These are phyloP conservation scores for Theileria parva DNA, from an alignment of 169 alveolate genomes.

Conservation along the genomic window DNA sequence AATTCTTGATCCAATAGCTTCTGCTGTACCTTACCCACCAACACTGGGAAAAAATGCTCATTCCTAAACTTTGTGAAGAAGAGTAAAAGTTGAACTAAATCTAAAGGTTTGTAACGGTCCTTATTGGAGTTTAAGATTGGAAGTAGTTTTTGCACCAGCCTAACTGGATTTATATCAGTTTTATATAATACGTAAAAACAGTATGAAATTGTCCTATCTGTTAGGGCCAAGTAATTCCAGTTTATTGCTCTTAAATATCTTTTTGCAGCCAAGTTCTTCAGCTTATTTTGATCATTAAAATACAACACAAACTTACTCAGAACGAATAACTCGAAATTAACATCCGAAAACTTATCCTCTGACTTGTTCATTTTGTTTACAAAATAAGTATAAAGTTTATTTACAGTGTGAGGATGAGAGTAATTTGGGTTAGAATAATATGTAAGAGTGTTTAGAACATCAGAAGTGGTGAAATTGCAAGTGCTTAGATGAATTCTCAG, in stretches of 20 bases:
- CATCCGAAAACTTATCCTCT: not conserved
- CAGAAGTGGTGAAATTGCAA: not conserved
- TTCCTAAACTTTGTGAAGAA: slow-evolving; percentile 2
- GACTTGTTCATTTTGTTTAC: not conserved
- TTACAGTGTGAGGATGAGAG: not conserved
- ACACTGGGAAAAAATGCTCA: not conserved
- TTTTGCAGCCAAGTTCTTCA: not conserved
- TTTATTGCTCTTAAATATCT: not conserved
- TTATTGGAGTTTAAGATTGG: not conserved
- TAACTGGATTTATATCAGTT: not conserved
- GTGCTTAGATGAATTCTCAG: not conserved
- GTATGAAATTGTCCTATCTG: not conserved
- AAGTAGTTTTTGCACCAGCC: slow-evolving; percentile 6
- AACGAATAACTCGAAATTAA: not conserved
- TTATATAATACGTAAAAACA: slow-evolving; percentile 4
- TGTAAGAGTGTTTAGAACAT: not conserved
- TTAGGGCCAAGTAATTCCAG: not conserved
- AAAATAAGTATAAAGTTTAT: not conserved
- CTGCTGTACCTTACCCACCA: slow-evolving; percentile 5
- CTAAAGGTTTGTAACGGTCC: not conserved
- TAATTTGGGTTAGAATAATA: not conserved
- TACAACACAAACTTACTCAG: slow-evolving; percentile 2
- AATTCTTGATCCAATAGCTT: slow-evolving; percentile 3
- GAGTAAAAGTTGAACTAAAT: not conserved
- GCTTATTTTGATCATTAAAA: slow-evolving; percentile 4